phyloP scores from a whole-genome alignment of 2,329 filamentous ascomycete species.

The Aspergillus calidoustus region DNA sequence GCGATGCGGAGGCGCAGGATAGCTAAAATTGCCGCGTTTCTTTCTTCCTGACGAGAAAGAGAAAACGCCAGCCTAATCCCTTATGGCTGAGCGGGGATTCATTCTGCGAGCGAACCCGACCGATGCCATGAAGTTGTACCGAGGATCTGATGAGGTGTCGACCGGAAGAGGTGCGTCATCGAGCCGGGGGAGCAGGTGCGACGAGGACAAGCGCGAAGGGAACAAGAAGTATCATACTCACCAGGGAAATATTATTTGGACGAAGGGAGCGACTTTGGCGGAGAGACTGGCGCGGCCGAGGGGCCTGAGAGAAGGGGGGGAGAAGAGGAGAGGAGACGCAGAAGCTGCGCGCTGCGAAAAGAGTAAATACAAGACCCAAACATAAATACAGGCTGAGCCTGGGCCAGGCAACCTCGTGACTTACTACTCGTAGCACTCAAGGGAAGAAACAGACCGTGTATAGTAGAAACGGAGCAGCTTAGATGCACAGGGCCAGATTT shows the following conservation, averaged over 20 bases:
- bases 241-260: not conserved
- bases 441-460: not conserved
- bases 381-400: not conserved
- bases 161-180: constrained; percentile 19
- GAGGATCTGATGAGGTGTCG: constrained; percentile 4
- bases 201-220: not conserved
- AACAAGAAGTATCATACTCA: constrained; percentile 10
- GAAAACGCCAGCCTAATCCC: not conserved
- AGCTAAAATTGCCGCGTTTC: not conserved
- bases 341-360: not conserved
- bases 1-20: constrained; percentile 1
- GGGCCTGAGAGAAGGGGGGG: constrained; percentile 1
- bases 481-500: not conserved
- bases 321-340: not conserved
- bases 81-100: not conserved
- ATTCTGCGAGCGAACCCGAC: constrained; percentile 8
- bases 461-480: too few species aligned
- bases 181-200: constrained; percentile 10
- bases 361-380: constrained; percentile 5
- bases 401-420: not conserved
- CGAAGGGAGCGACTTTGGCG: not conserved
- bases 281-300: constrained; percentile 10
- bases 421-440: not conserved
- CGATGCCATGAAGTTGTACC: not conserved
- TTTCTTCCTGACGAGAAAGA: not conserved